These are phyloP conservation scores for Wakefieldia striispora DNA, from an alignment of 768 basidiomycete species.

Conservation along the genomic window DNA sequence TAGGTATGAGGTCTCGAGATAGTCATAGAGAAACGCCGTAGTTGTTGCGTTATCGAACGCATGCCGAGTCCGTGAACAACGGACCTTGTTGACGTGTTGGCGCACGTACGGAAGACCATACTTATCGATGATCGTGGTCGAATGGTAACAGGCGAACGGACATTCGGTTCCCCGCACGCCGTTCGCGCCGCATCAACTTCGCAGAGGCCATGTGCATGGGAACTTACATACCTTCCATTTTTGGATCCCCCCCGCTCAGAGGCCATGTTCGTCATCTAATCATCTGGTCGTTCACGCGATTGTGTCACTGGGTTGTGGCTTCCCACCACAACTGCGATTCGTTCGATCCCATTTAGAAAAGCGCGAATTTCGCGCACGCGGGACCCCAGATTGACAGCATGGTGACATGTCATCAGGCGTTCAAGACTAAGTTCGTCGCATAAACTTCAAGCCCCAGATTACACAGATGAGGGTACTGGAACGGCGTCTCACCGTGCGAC, in stretches of 20 bases:
- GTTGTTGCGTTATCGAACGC: background rate
- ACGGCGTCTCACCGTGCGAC: slow-evolving; percentile 51
- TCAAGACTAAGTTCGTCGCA: slow-evolving; percentile 48
- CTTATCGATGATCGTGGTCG: background rate
- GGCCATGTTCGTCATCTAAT: background rate
- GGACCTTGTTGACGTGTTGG: background rate
- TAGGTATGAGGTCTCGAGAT: slow-evolving; percentile 10
- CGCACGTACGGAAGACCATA: background rate
- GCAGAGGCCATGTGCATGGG: background rate
- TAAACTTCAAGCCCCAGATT: slow-evolving; percentile 70
- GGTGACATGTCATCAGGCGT: slow-evolving; percentile 10
- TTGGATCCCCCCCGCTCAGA: no score
- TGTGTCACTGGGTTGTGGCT: no score
- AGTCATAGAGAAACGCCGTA: slow-evolving; percentile 14
- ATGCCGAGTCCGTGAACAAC: background rate
- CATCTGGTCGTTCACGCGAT: background rate
- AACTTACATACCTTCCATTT: slow-evolving; percentile 14
- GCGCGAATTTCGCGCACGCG: no score
- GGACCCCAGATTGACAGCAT: slow-evolving; percentile 4
- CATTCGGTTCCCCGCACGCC: no score
- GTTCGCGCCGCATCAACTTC: slow-evolving; percentile 1
- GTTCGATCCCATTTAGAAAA: no score
- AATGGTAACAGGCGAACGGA: no score
- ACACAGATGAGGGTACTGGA: slow-evolving; percentile 52
- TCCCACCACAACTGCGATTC: no score